Evolutionary conservation across 345 rosid genomes (phyloP).

Genomic region (Boechera stricta): DNA sequence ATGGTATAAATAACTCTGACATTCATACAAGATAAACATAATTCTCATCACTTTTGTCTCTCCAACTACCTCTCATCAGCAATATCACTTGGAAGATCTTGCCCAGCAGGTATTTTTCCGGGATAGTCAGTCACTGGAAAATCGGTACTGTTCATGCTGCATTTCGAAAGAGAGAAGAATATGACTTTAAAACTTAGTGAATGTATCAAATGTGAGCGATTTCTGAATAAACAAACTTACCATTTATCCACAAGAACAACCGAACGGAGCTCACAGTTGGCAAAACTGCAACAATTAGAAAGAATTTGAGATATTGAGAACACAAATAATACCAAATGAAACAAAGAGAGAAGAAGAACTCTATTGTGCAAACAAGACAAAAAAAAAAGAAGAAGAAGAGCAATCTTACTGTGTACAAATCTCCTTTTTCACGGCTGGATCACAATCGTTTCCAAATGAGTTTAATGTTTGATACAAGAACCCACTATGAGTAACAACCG

Average conservation of each 20-base stretch:
- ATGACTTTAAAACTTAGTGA: neutral
- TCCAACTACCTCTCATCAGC: constrained; percentile 41
- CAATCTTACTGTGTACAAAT: constrained; percentile 62
- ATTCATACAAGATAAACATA: constrained; percentile 3
- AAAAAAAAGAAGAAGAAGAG: neutral
- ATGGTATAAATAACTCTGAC: neutral
- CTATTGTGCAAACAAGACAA: too few relatives aligned
- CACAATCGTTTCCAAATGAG: constrained; percentile 62
- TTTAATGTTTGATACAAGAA: constrained; percentile 63
- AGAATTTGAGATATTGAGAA: neutral
- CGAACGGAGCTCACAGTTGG: constrained; percentile 81
- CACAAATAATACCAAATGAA: neutral
- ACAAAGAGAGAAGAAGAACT: constrained; percentile 5
- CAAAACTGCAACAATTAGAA: constrained; percentile 56
- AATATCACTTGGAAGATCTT: constrained; percentile 65
- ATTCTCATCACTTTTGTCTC: neutral
- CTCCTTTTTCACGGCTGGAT: constrained; percentile 57
- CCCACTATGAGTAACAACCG: constrained; percentile 75
- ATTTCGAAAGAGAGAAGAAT: constrained; percentile 11
- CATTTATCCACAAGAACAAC: constrained; percentile 62
- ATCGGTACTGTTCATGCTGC: constrained; percentile 57
- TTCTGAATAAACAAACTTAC: constrained; percentile 43
- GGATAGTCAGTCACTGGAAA: constrained; percentile 58
- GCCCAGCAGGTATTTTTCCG: constrained; percentile 59
- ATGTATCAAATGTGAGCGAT: neutral